These are phyloP conservation scores for Aspergillus puulaauensis DNA, from an alignment of 2,329 filamentous ascomycete genomes.

Conservation along the genomic window DNA sequence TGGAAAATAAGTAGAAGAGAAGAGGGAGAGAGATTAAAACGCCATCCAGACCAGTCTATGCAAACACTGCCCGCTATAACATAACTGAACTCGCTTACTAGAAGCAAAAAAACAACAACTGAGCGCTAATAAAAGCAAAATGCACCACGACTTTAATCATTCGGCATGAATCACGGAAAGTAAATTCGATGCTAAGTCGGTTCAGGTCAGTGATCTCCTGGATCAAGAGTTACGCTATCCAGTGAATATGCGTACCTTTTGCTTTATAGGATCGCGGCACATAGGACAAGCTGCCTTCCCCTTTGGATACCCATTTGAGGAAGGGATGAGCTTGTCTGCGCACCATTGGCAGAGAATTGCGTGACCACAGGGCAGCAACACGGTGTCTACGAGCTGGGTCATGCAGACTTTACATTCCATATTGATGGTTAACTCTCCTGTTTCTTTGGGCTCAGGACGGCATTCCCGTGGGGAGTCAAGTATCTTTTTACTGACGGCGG, in stretches of 20 bases:
- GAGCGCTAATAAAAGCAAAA: too few species aligned
- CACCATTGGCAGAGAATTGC: slow-evolving; percentile 58
- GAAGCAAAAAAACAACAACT: too few species aligned
- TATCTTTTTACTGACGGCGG: slow-evolving; percentile 22
- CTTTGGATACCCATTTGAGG: slow-evolving; percentile 29
- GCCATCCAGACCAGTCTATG: not conserved
- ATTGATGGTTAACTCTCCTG: slow-evolving; percentile 50
- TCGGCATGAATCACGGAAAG: not conserved
- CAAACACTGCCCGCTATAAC: not conserved
- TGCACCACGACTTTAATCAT: too few species aligned
- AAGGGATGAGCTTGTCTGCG: slow-evolving; percentile 51
- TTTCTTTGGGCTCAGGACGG: slow-evolving; percentile 49
- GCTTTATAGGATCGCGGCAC: slow-evolving; percentile 27
- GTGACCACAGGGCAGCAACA: slow-evolving; percentile 55
- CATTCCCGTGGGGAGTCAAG: slow-evolving; percentile 48
- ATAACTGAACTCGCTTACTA: too few species aligned
- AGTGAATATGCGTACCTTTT: slow-evolving; percentile 22
- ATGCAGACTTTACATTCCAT: slow-evolving; percentile 56
- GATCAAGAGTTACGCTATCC: not conserved
- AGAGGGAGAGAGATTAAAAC: not conserved
- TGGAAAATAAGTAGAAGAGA: not conserved
- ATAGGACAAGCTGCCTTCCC: slow-evolving; percentile 26
- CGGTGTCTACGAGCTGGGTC: slow-evolving; percentile 52
- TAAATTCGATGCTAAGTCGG: slow-evolving; percentile 2
- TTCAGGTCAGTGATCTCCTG: not conserved